Conservation (phyloP, 352 stramenopile species). For the Aphanomyces invadans region DNA sequence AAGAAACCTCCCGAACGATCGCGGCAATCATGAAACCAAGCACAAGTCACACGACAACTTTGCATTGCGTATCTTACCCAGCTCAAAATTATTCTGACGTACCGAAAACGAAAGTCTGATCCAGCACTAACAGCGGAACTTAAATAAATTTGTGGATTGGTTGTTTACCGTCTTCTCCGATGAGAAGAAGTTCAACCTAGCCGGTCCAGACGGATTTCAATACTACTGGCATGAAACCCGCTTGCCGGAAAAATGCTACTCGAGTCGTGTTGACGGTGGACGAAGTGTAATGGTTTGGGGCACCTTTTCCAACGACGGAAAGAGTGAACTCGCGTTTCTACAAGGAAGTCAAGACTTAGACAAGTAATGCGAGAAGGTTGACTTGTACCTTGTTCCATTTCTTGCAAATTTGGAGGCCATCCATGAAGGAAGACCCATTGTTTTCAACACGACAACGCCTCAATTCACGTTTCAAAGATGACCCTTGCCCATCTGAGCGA, state of each 20-base stretch:
- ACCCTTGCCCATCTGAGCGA: neutral
- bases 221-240: neutral
- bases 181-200: neutral
- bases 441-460: conserved; percentile 2
- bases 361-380: conserved; percentile 29
- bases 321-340: neutral
- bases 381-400: conserved; percentile 28
- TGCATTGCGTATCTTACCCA: neutral
- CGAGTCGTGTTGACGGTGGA: neutral
- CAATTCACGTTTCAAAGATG: neutral
- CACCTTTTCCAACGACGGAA: neutral
- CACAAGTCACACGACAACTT: neutral
- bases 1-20: too few species aligned
- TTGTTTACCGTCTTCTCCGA: neutral
- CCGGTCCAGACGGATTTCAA: neutral
- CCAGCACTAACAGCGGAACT: neutral
- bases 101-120: neutral
- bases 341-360: conserved; percentile 12
- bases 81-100: neutral
- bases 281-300: conserved; percentile 5
- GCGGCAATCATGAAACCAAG: too few species aligned
- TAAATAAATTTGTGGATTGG: neutral
- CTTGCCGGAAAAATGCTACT: neutral
- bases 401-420: too few species aligned
- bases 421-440: neutral